These are phyloP conservation scores for Cryoendolithus antarcticus DNA, from an alignment of 2,329 filamentous ascomycete genomes.

Conservation along the genomic window DNA sequence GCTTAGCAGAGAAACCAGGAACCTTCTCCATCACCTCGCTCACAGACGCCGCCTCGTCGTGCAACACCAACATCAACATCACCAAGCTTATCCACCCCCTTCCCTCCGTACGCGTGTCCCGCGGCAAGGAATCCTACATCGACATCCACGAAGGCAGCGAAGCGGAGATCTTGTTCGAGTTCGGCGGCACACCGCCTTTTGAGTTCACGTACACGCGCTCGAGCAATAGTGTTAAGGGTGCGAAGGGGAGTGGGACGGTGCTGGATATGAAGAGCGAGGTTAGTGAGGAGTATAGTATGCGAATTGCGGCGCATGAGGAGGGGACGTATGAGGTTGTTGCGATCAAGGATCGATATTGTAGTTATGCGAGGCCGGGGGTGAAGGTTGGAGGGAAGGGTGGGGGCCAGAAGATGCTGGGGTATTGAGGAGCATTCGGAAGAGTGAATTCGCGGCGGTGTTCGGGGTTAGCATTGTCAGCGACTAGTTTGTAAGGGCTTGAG, in stretches of 20 bases:
- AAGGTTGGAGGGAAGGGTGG: constrained; percentile 10
- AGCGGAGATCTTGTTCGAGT: constrained; percentile 87
- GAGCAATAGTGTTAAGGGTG: constrained; percentile 64
- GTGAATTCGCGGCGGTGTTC: no score
- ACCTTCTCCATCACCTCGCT: constrained; percentile 78
- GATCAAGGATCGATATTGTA: constrained; percentile 87
- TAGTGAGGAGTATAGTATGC: constrained; percentile 69
- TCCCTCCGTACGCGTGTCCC: constrained; percentile 80
- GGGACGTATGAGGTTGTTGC: constrained; percentile 95
- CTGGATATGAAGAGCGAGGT: constrained; percentile 85
- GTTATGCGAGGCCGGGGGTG: constrained; percentile 40
- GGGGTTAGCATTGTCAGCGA: no score
- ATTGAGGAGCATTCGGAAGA: neutral
- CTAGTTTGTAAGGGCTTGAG: no score
- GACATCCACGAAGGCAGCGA: constrained; percentile 96
- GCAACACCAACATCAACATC: constrained; percentile 66
- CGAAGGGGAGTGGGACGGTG: constrained; percentile 56
- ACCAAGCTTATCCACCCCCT: constrained; percentile 80
- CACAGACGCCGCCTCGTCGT: constrained; percentile 78
- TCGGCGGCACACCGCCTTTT: constrained; percentile 89
- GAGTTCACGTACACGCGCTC: constrained; percentile 95
- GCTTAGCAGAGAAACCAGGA: constrained; percentile 83
- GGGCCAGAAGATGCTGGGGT: constrained; percentile 9
- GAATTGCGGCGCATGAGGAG: constrained; percentile 76
- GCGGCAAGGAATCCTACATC: constrained; percentile 65